phyloP scores from a whole-genome alignment of 2,329 filamentous ascomycete species.

The Talaromyces sp. region DNA sequence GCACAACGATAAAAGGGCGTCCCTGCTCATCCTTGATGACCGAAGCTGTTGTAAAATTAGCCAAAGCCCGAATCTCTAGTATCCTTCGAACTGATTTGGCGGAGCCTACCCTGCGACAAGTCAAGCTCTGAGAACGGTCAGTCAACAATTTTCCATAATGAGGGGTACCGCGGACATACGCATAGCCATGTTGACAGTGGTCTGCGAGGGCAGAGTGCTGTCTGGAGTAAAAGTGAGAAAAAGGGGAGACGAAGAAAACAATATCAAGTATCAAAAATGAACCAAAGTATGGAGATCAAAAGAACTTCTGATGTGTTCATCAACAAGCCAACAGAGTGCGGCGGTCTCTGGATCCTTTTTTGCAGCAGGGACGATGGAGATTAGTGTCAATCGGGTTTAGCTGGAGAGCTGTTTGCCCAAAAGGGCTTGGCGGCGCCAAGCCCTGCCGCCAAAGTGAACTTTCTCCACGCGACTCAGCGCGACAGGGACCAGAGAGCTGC shows the following conservation, averaged over 20 bases:
- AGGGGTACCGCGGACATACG: slow-evolving; percentile 45
- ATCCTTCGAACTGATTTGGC: not conserved
- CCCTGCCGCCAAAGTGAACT: not conserved
- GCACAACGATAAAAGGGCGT: slow-evolving; percentile 93
- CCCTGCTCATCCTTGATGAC: slow-evolving; percentile 97
- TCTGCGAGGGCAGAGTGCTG: slow-evolving; percentile 33
- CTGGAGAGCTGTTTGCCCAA: slow-evolving; percentile 41
- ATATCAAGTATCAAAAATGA: not conserved
- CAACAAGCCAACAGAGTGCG: slow-evolving; percentile 11
- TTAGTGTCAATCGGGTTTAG: slow-evolving; percentile 24
- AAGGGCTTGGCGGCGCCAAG: slow-evolving; percentile 34
- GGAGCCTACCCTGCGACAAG: slow-evolving; percentile 46
- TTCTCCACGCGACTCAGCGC: slow-evolving; percentile 30
- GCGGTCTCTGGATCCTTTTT: slow-evolving; percentile 18
- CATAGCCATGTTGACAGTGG: slow-evolving; percentile 48
- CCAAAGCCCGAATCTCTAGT: not conserved
- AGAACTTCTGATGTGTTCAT: not conserved
- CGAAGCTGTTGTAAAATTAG: slow-evolving; percentile 50
- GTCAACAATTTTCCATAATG: slow-evolving; percentile 31
- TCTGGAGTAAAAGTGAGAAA: slow-evolving; percentile 8
- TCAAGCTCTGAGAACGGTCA: slow-evolving; percentile 45
- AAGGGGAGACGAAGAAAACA: slow-evolving; percentile 11
- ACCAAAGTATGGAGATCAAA: slow-evolving; percentile 1
- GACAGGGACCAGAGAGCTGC: not conserved
- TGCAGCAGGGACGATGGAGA: not conserved